Base-by-base conservation (phyloP, 2,329 filamentous ascomycete species). In the Grosmannia penicillata region DNA sequence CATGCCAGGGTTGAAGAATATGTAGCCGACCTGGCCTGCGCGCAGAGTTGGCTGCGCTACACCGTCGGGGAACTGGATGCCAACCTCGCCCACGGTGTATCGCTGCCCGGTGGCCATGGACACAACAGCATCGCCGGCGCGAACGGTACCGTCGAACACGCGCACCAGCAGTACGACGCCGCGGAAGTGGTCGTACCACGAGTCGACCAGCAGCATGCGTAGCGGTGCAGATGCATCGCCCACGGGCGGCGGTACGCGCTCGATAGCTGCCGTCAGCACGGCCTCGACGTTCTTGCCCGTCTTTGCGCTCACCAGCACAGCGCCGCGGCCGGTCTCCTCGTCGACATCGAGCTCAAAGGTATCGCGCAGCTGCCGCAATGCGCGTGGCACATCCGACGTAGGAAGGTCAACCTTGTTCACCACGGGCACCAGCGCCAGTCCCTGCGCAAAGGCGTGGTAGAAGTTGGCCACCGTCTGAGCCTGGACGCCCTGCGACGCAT, bases 401-500 rank as follows among this genome's bases (percentile, higher is more conserved):
- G 82, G 78, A 51, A 98, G 72, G 56, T 98, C 91, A 38, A 98
- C 81, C 66, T 98, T 98, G 65, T 98, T 98, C 51, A 98, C 73
- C 19, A 98, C 84, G 0, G 91, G 91, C 4, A 98, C 75, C 44
- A 98, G 71, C 18, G 77, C 70, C 37, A 98, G 63, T 14, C 85
- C 84, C 56, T 96, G 85, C 2, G 89, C 78, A 59, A 98, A 98
- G 8, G 91, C 91, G 19, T 96, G 75, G 56, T 96, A 95, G 61
- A 98, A 98, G 58, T 98, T 98, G 44, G 91, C 91, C 8, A 98
- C 91, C 0, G 91, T 98, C 65, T 98, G 91, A 6, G 91, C 91
- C 62, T 98, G 91, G 3, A 98, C 78, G 33, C 91, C 91, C 60
- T 98, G 91, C 49, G 83, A 93, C 8, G 89, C 91, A 66, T 98